phyloP scores from a whole-genome alignment of 192 early-diverging fungal species.

The Gonapodya prolifera region DNA sequence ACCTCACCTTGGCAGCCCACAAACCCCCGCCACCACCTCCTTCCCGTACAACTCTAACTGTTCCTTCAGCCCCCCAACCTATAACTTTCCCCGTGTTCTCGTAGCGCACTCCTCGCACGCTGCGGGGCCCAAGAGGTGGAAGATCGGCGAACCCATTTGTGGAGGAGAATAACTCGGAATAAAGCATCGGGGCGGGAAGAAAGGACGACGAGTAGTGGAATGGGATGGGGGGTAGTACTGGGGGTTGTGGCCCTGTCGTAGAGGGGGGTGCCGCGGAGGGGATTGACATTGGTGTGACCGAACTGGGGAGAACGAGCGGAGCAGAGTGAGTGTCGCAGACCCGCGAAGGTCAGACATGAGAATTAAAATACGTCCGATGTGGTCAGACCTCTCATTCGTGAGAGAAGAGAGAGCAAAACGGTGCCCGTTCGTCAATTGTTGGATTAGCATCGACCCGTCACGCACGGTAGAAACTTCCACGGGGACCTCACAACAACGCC shows the following conservation, averaged over 20 bases:
- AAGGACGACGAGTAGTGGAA: not conserved
- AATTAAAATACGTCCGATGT: too few relatives aligned
- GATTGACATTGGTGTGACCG: not conserved
- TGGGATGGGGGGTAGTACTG: not conserved
- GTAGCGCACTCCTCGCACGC: not conserved
- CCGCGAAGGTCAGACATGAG: too few relatives aligned
- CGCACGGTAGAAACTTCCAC: too few relatives aligned
- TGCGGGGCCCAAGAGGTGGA: not conserved
- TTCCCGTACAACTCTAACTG: not conserved
- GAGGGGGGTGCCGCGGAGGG: not conserved
- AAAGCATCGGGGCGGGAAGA: not conserved
- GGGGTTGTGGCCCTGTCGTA: not conserved
- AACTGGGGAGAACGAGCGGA: too few relatives aligned
- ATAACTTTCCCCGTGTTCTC: not conserved
- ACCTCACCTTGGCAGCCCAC: not conserved
- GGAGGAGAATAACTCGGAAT: not conserved
- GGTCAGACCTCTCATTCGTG: too few relatives aligned
- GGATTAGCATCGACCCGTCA: too few relatives aligned
- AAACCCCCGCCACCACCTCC: not conserved
- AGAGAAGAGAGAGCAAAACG: too few relatives aligned
- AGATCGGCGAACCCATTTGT: not conserved
- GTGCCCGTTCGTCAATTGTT: too few relatives aligned
- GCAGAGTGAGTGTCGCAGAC: too few relatives aligned
- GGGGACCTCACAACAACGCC: too few relatives aligned
- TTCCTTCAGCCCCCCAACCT: conserved; percentile 3